A percentile compares a stretch with the other conserved stretches of the same genome.
These are phyloP conservation scores for Cicer arietinum DNA, from an alignment of 306 rosid species.

Conservation along the genomic window DNA sequence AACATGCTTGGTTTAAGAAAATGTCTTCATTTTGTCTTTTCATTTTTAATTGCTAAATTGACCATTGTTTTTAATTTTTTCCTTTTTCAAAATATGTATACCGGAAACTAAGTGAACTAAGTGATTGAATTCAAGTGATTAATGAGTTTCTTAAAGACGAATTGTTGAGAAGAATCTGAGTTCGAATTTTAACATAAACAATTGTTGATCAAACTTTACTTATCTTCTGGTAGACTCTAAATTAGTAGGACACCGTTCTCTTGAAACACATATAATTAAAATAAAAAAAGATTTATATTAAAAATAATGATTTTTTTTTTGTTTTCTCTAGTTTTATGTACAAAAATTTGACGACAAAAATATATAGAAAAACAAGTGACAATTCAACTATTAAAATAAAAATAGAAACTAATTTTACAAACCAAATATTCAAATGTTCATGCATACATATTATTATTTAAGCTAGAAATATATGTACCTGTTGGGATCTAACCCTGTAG, in stretches of 20 bases:
- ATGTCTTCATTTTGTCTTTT: neutral
- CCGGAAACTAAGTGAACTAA: too few species aligned
- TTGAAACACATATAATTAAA: too few species aligned
- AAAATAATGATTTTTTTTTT: neutral
- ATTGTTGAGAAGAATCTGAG: too few species aligned
- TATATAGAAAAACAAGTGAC: neutral
- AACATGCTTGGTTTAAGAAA: neutral
- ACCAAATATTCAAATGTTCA: neutral
- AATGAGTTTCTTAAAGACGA: too few species aligned
- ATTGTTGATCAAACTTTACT: too few species aligned
- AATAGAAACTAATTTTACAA: neutral
- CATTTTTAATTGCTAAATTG: neutral
- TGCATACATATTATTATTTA: neutral
- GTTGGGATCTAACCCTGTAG: constrained; percentile 87
- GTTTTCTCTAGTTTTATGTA: neutral
- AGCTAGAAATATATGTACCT: constrained; percentile 54
- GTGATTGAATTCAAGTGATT: too few species aligned
- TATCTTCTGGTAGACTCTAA: too few species aligned
- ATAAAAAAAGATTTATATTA: too few species aligned
- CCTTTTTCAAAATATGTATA: too few species aligned
- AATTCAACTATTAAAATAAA: neutral
- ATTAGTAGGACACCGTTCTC: too few species aligned
- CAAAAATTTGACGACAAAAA: neutral
- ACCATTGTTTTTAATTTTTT: neutral
- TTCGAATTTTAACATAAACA: too few species aligned